Evolutionary conservation across 179 eudicot genomes (phyloP).

Genomic region (Vitellaria paradoxa): DNA sequence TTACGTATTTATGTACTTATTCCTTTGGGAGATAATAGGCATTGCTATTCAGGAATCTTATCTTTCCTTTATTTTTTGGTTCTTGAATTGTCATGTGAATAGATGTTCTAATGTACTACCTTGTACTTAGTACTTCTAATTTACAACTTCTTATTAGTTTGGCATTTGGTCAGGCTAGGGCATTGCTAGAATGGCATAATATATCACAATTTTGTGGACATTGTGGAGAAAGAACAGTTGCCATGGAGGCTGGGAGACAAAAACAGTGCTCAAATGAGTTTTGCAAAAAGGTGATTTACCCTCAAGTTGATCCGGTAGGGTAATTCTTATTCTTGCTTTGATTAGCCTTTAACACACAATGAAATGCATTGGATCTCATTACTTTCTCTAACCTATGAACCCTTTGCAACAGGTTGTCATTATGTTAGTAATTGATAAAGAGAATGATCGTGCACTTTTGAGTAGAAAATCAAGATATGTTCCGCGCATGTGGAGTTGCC

Average conservation of each 20-base stretch:
- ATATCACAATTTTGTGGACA: constrained; percentile 76
- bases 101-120: background rate
- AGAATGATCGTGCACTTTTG: constrained; percentile 81
- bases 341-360: background rate
- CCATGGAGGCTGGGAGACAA: constrained; percentile 89
- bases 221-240: constrained; percentile 71
- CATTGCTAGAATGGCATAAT: constrained; percentile 85
- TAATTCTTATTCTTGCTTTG: constrained; percentile 17
- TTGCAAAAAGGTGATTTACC: constrained; percentile 82
- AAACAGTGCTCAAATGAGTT: constrained; percentile 69
- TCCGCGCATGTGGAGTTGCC: constrained; percentile 99
- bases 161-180: constrained; percentile 62
- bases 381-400: background rate
- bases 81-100: background rate
- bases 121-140: background rate
- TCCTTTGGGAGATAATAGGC: background rate
- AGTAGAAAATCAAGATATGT: constrained; percentile 87
- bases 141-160: background rate
- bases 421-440: constrained; percentile 87
- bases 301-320: constrained; percentile 94
- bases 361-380: background rate
- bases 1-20: too few species aligned
- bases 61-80: background rate
- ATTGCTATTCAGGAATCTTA: background rate
- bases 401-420: constrained; percentile 69